These are phyloP conservation scores for Neodidymelliopsis sp. DNA, from an alignment of 2,329 filamentous ascomycete species.

Conservation along the genomic window DNA sequence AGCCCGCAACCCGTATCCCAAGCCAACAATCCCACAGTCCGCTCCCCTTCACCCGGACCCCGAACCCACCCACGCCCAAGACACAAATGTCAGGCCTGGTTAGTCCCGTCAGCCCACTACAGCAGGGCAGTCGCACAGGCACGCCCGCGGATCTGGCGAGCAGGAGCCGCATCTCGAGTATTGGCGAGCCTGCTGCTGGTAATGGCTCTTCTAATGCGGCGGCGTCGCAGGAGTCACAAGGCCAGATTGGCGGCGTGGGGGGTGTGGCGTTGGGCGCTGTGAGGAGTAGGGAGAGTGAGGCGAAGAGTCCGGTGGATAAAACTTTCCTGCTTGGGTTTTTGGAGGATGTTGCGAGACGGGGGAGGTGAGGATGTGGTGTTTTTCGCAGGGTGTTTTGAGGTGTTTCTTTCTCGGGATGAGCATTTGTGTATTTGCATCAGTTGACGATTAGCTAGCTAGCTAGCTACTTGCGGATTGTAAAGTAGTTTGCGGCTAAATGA, in stretches of 20 bases:
- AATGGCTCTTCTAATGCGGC: neutral
- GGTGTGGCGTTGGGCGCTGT: neutral
- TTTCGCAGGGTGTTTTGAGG: too few species aligned
- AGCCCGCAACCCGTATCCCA: conserved; percentile 20
- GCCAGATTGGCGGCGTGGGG: neutral
- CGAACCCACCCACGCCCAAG: conserved; percentile 41
- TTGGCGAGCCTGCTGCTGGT: conserved; percentile 34
- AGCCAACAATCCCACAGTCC: conserved; percentile 30
- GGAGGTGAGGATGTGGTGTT: conserved; percentile 25
- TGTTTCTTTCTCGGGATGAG: too few species aligned
- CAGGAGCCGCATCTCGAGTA: conserved; percentile 46
- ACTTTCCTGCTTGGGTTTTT: conserved; percentile 80
- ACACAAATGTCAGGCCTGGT: conserved; percentile 45
- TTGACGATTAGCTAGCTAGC: too few species aligned
- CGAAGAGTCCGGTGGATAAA: conserved; percentile 68
- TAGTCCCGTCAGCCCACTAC: conserved; percentile 49
- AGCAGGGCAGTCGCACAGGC: conserved; percentile 32
- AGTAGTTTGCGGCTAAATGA: too few species aligned
- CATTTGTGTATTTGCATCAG: too few species aligned
- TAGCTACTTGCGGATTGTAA: too few species aligned
- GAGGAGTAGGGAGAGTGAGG: conserved; percentile 21
- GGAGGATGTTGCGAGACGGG: conserved; percentile 58
- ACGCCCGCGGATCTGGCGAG: conserved; percentile 39
- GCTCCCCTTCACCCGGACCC: conserved; percentile 23
- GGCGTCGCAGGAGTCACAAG: neutral